These are phyloP conservation scores for Malassezia arunalokei DNA, from an alignment of 1,284 basidiomycete genomes.

Conservation along the genomic window DNA sequence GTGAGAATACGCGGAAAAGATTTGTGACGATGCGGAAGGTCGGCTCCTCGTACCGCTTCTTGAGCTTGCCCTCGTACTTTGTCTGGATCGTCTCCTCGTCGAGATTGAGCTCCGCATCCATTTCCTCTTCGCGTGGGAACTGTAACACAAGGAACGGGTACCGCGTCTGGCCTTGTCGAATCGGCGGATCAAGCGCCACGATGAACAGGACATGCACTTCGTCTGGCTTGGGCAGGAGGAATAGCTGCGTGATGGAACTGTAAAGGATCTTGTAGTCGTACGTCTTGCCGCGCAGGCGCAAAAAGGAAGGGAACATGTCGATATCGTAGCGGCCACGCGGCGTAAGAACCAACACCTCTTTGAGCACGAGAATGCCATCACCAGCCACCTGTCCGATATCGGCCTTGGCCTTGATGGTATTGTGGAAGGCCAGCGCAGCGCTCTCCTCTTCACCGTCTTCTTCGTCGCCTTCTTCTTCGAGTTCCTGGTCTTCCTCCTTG, in stretches of 20 bases:
- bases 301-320: constrained; percentile 89
- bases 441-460: constrained; percentile 54
- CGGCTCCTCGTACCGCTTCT: constrained; percentile 81
- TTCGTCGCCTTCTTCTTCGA: constrained; percentile 50
- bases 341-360: constrained; percentile 90
- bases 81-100: constrained; percentile 52
- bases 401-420: constrained; percentile 88
- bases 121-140: constrained; percentile 90
- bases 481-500: constrained; percentile 38
- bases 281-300: constrained; percentile 88
- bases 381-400: constrained; percentile 85
- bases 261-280: constrained; percentile 99
- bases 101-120: constrained; percentile 88
- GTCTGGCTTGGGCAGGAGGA: constrained; percentile 83
- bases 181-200: constrained; percentile 57
- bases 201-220: constrained; percentile 88
- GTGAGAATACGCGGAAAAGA: constrained; percentile 79
- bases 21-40: constrained; percentile 91
- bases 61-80: constrained; percentile 63
- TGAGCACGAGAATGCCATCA: constrained; percentile 85
- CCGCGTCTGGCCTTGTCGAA: constrained; percentile 92
- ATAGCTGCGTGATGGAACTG: constrained; percentile 73
- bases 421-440: constrained; percentile 92
- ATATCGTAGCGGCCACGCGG: constrained; percentile 90
- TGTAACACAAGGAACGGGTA: constrained; percentile 98